Conservation (phyloP, 2,329 filamentous ascomycete species). For the Albophoma yamanashiensis region DNA sequence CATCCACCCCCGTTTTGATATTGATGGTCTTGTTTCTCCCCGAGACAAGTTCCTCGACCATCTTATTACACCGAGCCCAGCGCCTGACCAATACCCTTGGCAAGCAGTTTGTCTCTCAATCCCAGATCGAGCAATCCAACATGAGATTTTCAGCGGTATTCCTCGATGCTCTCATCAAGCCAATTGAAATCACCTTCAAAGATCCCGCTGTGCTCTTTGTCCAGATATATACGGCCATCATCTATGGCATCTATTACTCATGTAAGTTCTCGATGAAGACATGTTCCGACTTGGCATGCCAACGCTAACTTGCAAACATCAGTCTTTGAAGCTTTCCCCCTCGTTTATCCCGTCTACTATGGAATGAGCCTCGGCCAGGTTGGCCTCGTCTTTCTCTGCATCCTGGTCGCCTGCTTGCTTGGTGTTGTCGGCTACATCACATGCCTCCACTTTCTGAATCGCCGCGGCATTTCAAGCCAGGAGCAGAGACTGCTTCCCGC, state of each 20-base stretch:
- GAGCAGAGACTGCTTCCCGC: slow-evolving; percentile 45
- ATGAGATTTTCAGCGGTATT: slow-evolving; percentile 36
- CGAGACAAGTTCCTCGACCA: slow-evolving; percentile 49
- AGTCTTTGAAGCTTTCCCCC: slow-evolving; percentile 53
- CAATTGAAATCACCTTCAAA: slow-evolving; percentile 47
- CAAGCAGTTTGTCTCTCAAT: slow-evolving; percentile 47
- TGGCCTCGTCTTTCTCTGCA: slow-evolving; percentile 50
- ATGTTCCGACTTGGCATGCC: not conserved
- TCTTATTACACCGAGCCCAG: slow-evolving; percentile 48
- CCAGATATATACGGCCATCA: slow-evolving; percentile 49
- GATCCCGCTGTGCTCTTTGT: slow-evolving; percentile 53
- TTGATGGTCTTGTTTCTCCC: slow-evolving; percentile 52
- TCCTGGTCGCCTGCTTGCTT: slow-evolving; percentile 44
- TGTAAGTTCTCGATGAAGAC: slow-evolving; percentile 20
- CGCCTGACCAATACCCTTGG: slow-evolving; percentile 53
- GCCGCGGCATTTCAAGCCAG: slow-evolving; percentile 39
- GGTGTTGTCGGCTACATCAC: slow-evolving; percentile 35
- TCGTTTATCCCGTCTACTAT: slow-evolving; percentile 51
- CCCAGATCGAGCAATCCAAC: slow-evolving; percentile 50
- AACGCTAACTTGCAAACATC: not conserved
- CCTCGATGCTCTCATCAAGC: slow-evolving; percentile 48
- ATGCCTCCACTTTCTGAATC: slow-evolving; percentile 42
- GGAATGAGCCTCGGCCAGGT: slow-evolving; percentile 46
- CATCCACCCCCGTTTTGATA: slow-evolving; percentile 47
- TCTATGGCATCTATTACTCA: slow-evolving; percentile 51